phyloP scores from a whole-genome alignment of 805 yeast species.

The Scheffersomyces stipitis region DNA sequence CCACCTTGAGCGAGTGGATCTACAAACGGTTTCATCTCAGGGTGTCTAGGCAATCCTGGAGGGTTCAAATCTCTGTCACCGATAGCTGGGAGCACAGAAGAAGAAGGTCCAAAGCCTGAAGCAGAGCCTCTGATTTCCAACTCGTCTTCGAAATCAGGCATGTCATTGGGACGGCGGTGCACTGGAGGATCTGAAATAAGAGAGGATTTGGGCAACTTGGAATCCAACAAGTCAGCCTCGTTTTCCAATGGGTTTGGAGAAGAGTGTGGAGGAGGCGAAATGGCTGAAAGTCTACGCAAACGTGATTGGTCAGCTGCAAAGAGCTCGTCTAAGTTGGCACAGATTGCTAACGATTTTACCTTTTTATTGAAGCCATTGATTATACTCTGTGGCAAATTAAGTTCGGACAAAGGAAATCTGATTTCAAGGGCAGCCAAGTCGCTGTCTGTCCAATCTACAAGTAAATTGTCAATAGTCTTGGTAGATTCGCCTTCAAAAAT shows the following conservation, averaged over 20 bases:
- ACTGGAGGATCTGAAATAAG: background rate
- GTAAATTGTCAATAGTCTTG: conserved; percentile 16
- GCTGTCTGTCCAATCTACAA: conserved; percentile 22
- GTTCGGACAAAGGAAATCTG: conserved; percentile 22
- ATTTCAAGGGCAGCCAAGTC: conserved; percentile 13
- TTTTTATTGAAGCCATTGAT: conserved; percentile 18
- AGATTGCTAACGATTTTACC: conserved; percentile 1
- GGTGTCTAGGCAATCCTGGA: conserved; percentile 38
- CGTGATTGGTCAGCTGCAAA: background rate
- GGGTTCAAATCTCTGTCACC: conserved; percentile 58
- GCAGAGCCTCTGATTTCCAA: conserved; percentile 33
- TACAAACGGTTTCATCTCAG: conserved; percentile 40
- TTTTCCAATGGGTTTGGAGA: background rate
- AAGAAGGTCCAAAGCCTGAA: conserved; percentile 2
- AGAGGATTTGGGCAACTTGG: background rate
- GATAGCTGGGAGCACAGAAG: conserved; percentile 26
- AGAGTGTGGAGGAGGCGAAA: background rate
- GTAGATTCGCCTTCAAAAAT: conserved; percentile 4
- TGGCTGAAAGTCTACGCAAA: background rate
- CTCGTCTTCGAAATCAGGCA: conserved; percentile 58
- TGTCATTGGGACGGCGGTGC: conserved; percentile 28
- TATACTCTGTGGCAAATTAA: conserved; percentile 17
- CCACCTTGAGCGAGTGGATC: conserved; percentile 38
- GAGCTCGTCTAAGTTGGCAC: background rate
- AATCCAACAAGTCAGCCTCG: background rate